Evolutionary conservation across 129 eudicot genomes (phyloP), one percentile per base, ranked within the genome.

Genomic region (Tanacetum coccineum): DNA sequence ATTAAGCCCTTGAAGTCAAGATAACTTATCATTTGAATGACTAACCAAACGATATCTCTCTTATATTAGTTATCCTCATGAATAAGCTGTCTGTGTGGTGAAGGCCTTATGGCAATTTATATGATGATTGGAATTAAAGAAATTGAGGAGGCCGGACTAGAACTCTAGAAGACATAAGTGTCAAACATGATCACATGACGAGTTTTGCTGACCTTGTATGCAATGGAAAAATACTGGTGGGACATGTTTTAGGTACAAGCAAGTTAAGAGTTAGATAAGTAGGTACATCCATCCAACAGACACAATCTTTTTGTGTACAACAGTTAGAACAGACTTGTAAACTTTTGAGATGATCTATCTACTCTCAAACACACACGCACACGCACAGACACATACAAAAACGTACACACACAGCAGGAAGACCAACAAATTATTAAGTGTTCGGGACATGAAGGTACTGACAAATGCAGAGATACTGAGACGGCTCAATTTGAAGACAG

Each of bases 221-320:
- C 50, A 71, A 49, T 21, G 47, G 63, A 9, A 21, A 63, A 32
- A 30, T 49, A 13, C 25, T 73, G 47, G 65, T 63, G 77, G 77
- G 77, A 53, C 65, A 53, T 21, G 20, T 54, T 73, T 73, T 63
- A 53, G 64, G 71, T 54, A 54, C 49, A 64, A 73, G 25, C 64
- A 73, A 42, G 71, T 71, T 71, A 71, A 48, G 52, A 71, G 50
- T 73, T 73, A 73, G 77, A 73, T 64, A 53, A 22, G 20, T 53
- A 73, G 77, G 77, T 73, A 18, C 71, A 73, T 73, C 49, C 48
- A 73, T 64, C 64, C 65, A 73, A 25, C 19, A 64, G 49, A 22
- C 32, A 64, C n/a, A 42, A 44, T 44, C 65, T 46, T 73, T 36
- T 73, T 58, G 49, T 71, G 42, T 60, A 50, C 60, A 60, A 59